A percentile compares a stretch with the other conserved stretches of the same genome.
Conservation (phyloP, 2,329 filamentous ascomycete species). For the Fusarium pilosicola region DNA sequence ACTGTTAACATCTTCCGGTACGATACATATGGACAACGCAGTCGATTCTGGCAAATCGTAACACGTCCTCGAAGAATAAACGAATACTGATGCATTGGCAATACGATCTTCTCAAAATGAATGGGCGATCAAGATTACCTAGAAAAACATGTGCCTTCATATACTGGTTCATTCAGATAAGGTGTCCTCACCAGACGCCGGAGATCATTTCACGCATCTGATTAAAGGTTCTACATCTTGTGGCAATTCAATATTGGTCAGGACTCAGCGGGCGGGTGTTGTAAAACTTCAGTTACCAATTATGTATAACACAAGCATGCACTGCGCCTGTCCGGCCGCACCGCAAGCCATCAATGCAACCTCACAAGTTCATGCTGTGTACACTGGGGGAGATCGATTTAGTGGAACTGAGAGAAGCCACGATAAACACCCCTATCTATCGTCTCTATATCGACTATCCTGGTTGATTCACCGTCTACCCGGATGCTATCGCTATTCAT, state of each 20-base stretch:
- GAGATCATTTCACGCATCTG: background rate
- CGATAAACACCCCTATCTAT: background rate
- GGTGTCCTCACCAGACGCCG: background rate
- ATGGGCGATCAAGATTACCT: background rate
- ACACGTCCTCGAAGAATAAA: background rate
- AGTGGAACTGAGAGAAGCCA: conserved; percentile 6
- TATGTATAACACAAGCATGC: background rate
- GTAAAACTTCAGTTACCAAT: background rate
- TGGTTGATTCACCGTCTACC: background rate
- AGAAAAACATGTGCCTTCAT: background rate
- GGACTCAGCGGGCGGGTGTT: background rate
- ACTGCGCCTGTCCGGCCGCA: background rate
- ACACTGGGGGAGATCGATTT: conserved; percentile 10
- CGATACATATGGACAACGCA: background rate
- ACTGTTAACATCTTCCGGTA: background rate
- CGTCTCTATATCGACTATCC: background rate
- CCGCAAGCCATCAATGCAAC: background rate
- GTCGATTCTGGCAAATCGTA: background rate
- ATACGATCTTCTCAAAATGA: background rate
- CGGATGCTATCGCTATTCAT: background rate
- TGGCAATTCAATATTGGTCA: background rate
- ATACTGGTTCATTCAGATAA: background rate
- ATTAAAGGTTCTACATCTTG: background rate
- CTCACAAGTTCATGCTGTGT: conserved; percentile 24
- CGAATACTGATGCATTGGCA: background rate